Evolutionary conservation across 352 stramenopile genomes (phyloP).

Genomic region (Phytopythium ostracodes): DNA sequence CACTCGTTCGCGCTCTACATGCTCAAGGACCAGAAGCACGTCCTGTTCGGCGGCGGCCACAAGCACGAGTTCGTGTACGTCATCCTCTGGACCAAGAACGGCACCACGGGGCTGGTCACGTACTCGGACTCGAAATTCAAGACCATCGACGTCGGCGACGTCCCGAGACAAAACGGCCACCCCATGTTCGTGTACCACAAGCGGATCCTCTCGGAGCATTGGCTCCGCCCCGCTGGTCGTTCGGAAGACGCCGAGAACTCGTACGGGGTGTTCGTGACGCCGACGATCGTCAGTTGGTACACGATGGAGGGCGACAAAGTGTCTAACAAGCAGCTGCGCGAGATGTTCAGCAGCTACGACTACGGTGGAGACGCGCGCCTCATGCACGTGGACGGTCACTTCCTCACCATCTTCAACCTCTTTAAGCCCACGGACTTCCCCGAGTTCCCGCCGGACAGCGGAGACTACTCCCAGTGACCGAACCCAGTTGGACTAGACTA

Average conservation of each 20-base stretch:
- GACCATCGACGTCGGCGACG: background rate
- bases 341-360: background rate
- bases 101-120: background rate
- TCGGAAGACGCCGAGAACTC: background rate
- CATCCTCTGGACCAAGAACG: slow-evolving; percentile 1
- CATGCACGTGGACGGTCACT: background rate
- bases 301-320: slow-evolving; percentile 16
- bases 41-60: background rate
- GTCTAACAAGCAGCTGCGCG: slow-evolving; percentile 1
- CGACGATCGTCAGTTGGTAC: slow-evolving; percentile 13
- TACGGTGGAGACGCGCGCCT: background rate
- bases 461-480: background rate
- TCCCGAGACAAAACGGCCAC: slow-evolving; percentile 2
- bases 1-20: slow-evolving; percentile 27
- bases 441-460: background rate
- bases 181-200: slow-evolving; percentile 10
- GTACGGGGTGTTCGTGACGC: background rate
- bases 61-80: background rate
- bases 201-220: background rate
- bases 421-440: background rate
- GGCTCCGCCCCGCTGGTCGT: background rate
- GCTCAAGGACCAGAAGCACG: slow-evolving; percentile 27
- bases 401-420: background rate
- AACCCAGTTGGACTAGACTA: too few species aligned
- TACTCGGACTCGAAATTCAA: background rate